phyloP scores from a whole-genome alignment of 495 filamentous ascomycete species.

The Geoglossum glabrum region DNA sequence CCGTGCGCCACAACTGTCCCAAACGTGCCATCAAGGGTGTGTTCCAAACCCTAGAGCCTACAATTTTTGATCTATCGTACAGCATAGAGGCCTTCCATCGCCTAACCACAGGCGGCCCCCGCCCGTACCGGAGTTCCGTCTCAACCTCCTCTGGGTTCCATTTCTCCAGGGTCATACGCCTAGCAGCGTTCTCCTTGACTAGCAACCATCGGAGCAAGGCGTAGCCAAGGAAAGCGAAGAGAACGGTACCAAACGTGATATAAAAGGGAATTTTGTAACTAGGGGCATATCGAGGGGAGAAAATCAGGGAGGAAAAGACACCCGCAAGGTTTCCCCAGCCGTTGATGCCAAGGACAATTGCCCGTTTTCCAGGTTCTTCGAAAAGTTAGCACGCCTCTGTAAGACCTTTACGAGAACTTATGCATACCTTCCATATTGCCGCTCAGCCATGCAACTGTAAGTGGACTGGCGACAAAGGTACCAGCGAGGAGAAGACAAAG shows the following conservation, averaged over 20 bases:
- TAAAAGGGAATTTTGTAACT: slow-evolving; percentile 13
- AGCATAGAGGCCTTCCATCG: not conserved
- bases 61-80: not conserved
- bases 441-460: slow-evolving; percentile 36
- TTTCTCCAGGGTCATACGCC: not conserved
- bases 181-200: not conserved
- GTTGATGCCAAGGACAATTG: slow-evolving; percentile 35
- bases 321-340: slow-evolving; percentile 40
- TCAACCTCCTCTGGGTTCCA: not conserved
- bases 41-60: not conserved
- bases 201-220: not conserved
- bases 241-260: not conserved
- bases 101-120: not conserved
- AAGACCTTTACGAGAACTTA: not conserved
- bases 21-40: not conserved
- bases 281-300: slow-evolving; percentile 21
- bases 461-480: slow-evolving; percentile 30
- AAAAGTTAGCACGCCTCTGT: not conserved
- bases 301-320: slow-evolving; percentile 27
- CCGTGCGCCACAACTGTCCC: not conserved
- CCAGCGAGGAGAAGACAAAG: slow-evolving; percentile 35
- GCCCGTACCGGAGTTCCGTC: not conserved
- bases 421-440: slow-evolving; percentile 23
- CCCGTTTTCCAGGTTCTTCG: slow-evolving; percentile 29
- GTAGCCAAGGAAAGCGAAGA: slow-evolving; percentile 1